These are phyloP conservation scores for Quercus variabilis DNA, from an alignment of 306 rosid species.

Conservation along the genomic window DNA sequence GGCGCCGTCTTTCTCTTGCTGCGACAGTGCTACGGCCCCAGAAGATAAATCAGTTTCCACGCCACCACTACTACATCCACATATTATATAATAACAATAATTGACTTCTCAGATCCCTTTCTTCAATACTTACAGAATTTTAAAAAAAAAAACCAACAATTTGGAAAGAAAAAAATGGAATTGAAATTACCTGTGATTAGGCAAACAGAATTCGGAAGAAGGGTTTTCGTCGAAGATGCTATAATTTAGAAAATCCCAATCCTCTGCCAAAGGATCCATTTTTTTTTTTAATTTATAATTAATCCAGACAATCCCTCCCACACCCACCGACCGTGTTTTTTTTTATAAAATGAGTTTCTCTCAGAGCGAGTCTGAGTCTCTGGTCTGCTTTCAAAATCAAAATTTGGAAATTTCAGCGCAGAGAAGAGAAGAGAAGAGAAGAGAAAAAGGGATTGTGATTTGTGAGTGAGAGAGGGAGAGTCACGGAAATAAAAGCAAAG, in stretches of 20 bases:
- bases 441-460: too few species aligned
- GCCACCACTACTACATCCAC: conserved; percentile 31
- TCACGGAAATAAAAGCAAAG: background rate
- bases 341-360: too few species aligned
- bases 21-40: background rate
- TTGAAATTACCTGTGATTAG: conserved; percentile 32
- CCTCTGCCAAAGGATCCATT: conserved; percentile 59
- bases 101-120: background rate
- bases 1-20: conserved; percentile 28
- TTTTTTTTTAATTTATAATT: background rate
- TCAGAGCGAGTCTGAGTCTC: too few species aligned
- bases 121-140: background rate
- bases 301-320: background rate
- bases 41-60: conserved; percentile 41
- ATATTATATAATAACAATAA: background rate
- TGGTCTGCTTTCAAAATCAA: background rate
- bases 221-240: conserved; percentile 43
- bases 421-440: background rate
- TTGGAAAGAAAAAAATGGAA: background rate
- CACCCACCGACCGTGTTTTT: too few species aligned
- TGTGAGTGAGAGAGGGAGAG: too few species aligned
- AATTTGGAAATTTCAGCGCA: background rate
- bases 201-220: conserved; percentile 55
- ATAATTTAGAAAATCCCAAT: conserved; percentile 65
- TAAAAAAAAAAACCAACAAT: too few species aligned